Percentiles rank a stretch among this genome's conserved stretches.
Conservation (phyloP, 2,329 filamentous ascomycete species). For the Cordyceps fumosorosea region DNA sequence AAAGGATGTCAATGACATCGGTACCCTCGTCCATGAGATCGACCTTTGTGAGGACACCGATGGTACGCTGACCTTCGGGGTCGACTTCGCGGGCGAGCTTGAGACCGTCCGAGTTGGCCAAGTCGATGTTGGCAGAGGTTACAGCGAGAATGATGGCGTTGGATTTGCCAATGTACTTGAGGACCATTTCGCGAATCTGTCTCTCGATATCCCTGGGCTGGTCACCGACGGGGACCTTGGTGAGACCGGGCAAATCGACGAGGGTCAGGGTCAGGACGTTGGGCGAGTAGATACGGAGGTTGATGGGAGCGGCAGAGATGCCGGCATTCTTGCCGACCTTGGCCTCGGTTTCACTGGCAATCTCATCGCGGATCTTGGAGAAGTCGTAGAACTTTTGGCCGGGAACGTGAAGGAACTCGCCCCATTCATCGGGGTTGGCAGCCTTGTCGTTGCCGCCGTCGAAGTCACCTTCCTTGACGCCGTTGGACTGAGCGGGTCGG, state of each 20-base stretch:
- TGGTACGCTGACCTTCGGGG: slow-evolving; percentile 93
- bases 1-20: slow-evolving; percentile 96
- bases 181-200: slow-evolving; percentile 95
- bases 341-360: slow-evolving; percentile 89
- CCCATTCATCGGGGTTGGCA: slow-evolving; percentile 93
- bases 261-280: slow-evolving; percentile 95
- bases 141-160: slow-evolving; percentile 98
- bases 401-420: slow-evolving; percentile 96
- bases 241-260: slow-evolving; percentile 92
- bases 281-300: slow-evolving; percentile 95
- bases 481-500: slow-evolving; percentile 69
- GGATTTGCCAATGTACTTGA: slow-evolving; percentile 97
- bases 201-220: slow-evolving; percentile 94
- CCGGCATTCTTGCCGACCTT: slow-evolving; percentile 95
- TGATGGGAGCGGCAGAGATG: slow-evolving; percentile 95
- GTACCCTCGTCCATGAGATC: slow-evolving; percentile 99
- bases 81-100: slow-evolving; percentile 96
- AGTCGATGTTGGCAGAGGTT: slow-evolving; percentile 92
- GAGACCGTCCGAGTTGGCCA: slow-evolving; percentile 96
- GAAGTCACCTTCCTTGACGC: slow-evolving; percentile 59
- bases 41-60: slow-evolving; percentile 97
- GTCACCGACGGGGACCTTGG: slow-evolving; percentile 93
- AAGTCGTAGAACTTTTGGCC: slow-evolving; percentile 98
- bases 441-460: slow-evolving; percentile 69
- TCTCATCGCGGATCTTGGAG: slow-evolving; percentile 96